Evolutionary conservation across 1,139 yeast species (phyloP).

Genomic region (Yamadazyma taylorii): DNA sequence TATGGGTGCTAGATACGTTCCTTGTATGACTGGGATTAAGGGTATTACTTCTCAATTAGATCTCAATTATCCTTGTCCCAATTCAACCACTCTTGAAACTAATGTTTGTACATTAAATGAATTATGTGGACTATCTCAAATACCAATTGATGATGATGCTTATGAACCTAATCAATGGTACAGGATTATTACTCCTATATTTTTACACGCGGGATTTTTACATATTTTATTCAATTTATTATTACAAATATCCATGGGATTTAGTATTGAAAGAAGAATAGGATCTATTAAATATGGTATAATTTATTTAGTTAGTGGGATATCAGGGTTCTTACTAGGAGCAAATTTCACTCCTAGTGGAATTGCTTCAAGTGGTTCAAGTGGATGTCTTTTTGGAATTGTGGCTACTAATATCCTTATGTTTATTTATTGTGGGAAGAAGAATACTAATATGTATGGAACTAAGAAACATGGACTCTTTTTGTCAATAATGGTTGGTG

Average conservation of each 20-base stretch:
- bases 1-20: constrained; percentile 72
- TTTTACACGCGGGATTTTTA: constrained; percentile 72
- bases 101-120: constrained; percentile 58
- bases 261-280: constrained; percentile 58
- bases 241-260: constrained; percentile 62
- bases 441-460: constrained; percentile 45
- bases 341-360: constrained; percentile 74
- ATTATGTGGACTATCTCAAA: constrained; percentile 62
- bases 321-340: constrained; percentile 69
- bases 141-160: constrained; percentile 28
- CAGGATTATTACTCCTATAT: constrained; percentile 69
- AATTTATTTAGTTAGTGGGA: constrained; percentile 62
- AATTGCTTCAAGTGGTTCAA: constrained; percentile 69
- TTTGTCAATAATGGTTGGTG: constrained; percentile 51
- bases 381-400: constrained; percentile 74
- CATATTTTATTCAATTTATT: constrained; percentile 67
- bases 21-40: constrained; percentile 62
- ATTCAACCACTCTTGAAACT: constrained; percentile 56
- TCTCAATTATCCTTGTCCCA: constrained; percentile 65
- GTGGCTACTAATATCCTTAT: constrained; percentile 63
- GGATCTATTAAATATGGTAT: constrained; percentile 57
- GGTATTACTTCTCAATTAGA: constrained; percentile 51
- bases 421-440: constrained; percentile 55
- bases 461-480: constrained; percentile 45
- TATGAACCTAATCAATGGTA: constrained; percentile 66